Conservation (phyloP, 2,329 filamentous ascomycete species). For the Leptodontidium sp. region DNA sequence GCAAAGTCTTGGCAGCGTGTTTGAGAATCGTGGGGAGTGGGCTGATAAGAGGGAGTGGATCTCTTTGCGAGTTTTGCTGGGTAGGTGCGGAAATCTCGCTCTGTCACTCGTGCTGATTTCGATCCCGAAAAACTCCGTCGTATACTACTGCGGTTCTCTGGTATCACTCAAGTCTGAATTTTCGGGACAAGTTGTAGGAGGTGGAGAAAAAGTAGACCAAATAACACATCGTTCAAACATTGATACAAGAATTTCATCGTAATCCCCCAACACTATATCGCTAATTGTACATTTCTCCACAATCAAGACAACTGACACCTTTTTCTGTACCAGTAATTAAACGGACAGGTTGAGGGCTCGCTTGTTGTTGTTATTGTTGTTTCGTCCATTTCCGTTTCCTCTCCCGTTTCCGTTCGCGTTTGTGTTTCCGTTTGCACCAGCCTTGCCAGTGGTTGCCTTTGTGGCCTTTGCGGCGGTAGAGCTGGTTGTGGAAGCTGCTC, state of each 20-base stretch:
- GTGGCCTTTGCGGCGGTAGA: neutral
- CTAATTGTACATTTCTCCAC: neutral
- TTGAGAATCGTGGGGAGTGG: conserved; percentile 8
- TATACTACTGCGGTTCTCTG: too few species aligned
- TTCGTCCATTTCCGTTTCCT: neutral
- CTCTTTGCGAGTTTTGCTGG: neutral
- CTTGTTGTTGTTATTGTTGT: conserved; percentile 13
- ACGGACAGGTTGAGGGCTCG: neutral
- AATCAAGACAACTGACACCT: neutral
- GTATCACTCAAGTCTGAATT: too few species aligned
- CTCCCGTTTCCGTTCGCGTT: neutral
- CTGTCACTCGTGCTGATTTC: neutral
- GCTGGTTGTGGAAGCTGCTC: neutral
- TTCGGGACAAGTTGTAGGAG: too few species aligned
- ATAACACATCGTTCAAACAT: conserved; percentile 7
- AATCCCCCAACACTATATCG: neutral
- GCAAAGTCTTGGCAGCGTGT: conserved; percentile 6
- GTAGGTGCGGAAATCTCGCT: neutral
- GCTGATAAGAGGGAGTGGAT: neutral
- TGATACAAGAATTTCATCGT: conserved; percentile 18
- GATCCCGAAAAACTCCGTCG: neutral
- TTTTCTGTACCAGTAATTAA: neutral
- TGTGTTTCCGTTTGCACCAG: neutral
- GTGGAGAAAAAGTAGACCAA: neutral
- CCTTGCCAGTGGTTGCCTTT: neutral